Evolutionary conservation across 2,329 filamentous ascomycete species (phyloP).

Genomic region (Alternaria sp.): DNA sequence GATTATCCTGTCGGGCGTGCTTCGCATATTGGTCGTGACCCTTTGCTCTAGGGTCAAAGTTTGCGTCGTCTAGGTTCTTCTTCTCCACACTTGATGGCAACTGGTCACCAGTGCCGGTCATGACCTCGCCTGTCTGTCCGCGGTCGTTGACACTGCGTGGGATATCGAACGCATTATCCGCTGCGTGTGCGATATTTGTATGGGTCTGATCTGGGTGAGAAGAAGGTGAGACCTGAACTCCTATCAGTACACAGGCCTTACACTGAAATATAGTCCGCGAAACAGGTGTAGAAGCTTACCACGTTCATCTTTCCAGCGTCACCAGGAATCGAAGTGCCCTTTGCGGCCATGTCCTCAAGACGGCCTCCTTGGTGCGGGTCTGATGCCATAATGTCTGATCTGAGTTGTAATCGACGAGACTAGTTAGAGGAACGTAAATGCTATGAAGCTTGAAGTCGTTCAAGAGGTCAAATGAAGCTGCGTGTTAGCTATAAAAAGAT

Average conservation of each 20-base stretch:
- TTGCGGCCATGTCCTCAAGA: conserved; percentile 49
- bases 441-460: too few relatives aligned
- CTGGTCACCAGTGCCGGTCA: conserved; percentile 48
- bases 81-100: conserved; percentile 41
- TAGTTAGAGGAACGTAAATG: too few relatives aligned
- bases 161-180: too few relatives aligned
- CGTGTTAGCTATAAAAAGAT: too few relatives aligned
- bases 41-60: conserved; percentile 33
- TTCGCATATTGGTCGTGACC: conserved; percentile 36
- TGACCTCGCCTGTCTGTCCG: conserved; percentile 46
- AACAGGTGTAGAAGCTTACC: conserved; percentile 19
- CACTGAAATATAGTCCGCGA: conserved; percentile 50
- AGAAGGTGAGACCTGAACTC: too few relatives aligned
- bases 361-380: conserved; percentile 45
- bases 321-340: conserved; percentile 53
- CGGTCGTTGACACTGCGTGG: conserved; percentile 45
- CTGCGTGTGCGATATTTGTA: too few relatives aligned
- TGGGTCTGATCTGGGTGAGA: too few relatives aligned
- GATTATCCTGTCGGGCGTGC: conserved; percentile 18
- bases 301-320: conserved; percentile 57
- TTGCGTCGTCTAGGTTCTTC: conserved; percentile 41
- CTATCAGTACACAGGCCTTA: too few relatives aligned
- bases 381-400: not conserved
- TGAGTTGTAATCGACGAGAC: too few relatives aligned
- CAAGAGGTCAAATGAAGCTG: too few relatives aligned